A percentile compares a stretch with the other conserved stretches of the same genome.
Conservation (phyloP, 345 rosid species). For the Citrus reticulata region DNA sequence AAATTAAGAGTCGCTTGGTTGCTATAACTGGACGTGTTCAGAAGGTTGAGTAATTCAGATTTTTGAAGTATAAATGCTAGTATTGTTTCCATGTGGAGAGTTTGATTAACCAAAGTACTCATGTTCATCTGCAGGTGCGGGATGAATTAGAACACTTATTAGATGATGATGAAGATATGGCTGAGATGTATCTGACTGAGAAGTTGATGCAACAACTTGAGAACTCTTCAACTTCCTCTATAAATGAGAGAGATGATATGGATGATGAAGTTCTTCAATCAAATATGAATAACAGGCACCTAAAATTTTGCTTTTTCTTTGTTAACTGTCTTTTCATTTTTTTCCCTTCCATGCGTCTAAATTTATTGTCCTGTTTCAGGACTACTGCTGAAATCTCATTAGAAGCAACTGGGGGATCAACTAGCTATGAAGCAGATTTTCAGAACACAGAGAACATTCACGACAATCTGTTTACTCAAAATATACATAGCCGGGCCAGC, state of each 20-base stretch:
- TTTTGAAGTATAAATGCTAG: neutral
- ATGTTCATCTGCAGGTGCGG: constrained; percentile 54
- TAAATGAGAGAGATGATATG: constrained; percentile 47
- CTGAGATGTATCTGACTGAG: constrained; percentile 94
- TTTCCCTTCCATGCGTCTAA: neutral
- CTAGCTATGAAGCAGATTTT: constrained; percentile 36
- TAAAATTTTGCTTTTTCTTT: neutral
- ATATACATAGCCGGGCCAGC: constrained; percentile 48
- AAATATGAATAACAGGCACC: constrained; percentile 60
- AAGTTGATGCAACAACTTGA: constrained; percentile 67
- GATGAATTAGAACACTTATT: constrained; percentile 89
- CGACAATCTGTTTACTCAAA: constrained; percentile 46
- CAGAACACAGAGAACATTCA: constrained; percentile 35
- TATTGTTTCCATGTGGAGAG: neutral
- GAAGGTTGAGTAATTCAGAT: constrained; percentile 38
- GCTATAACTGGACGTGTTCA: constrained; percentile 73
- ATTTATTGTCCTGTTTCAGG: constrained; percentile 31
- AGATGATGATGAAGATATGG: constrained; percentile 98
- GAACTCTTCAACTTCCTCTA: constrained; percentile 53
- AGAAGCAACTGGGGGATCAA: constrained; percentile 31
- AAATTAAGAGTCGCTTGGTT: constrained; percentile 65
- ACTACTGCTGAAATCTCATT: constrained; percentile 41
- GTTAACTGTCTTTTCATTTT: neutral
- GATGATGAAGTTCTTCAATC: constrained; percentile 47
- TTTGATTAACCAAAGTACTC: neutral